phyloP scores from a whole-genome alignment of 768 basidiomycete species.

The Rhodocollybia butyracea region DNA sequence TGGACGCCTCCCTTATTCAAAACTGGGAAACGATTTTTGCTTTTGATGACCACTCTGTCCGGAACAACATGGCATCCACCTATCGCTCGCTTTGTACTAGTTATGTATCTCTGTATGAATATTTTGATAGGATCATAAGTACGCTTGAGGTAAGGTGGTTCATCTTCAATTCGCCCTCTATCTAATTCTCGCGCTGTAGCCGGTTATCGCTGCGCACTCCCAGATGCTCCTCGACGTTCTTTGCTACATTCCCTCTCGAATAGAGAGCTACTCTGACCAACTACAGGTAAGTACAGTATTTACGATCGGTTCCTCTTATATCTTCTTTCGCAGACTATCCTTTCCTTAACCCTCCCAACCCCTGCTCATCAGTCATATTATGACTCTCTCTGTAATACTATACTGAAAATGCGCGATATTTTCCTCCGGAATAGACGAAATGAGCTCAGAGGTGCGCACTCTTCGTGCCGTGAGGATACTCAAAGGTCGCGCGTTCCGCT shows the following conservation, averaged over 20 bases:
- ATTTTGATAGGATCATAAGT: slow-evolving; percentile 18
- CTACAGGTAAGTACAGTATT: slow-evolving; percentile 31
- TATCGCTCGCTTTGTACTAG: slow-evolving; percentile 36
- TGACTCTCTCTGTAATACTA: slow-evolving; percentile 31
- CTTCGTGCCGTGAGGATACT: slow-evolving; percentile 26
- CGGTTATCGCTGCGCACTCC: slow-evolving; percentile 19
- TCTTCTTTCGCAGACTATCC: background rate
- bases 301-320: slow-evolving; percentile 11
- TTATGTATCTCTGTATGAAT: slow-evolving; percentile 24
- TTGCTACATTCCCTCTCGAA: slow-evolving; percentile 29
- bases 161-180: background rate
- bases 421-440: slow-evolving; percentile 34
- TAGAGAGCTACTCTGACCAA: slow-evolving; percentile 24
- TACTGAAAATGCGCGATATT: slow-evolving; percentile 27
- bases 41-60: slow-evolving; percentile 21
- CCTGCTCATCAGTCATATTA: slow-evolving; percentile 12
- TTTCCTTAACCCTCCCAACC: background rate
- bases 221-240: slow-evolving; percentile 25
- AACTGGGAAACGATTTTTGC: slow-evolving; percentile 25
- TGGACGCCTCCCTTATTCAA: slow-evolving; percentile 1
- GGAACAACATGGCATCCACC: slow-evolving; percentile 26
- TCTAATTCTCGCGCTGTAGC: slow-evolving; percentile 4
- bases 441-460: slow-evolving; percentile 33
- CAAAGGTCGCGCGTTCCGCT: slow-evolving; percentile 22
- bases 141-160: slow-evolving; percentile 18